Evolutionary conservation across 2,329 filamentous ascomycete genomes (phyloP), one percentile per base, ranked within the genome.

Genomic region (Calonectria multiphialidica): DNA sequence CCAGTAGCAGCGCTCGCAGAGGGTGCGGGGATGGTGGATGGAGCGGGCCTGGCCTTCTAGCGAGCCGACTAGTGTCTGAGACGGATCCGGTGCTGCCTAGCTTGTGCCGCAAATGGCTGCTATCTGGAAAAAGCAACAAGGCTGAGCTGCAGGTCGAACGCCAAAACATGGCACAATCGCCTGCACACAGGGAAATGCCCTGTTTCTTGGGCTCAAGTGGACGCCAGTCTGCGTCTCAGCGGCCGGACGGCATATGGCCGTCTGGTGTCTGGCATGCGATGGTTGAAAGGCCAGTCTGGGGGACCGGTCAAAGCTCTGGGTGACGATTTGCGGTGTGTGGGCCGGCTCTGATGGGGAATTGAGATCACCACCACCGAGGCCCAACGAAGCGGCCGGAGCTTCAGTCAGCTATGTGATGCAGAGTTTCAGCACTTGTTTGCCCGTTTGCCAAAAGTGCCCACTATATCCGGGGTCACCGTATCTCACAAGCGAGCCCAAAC

Each of bases 91-190:
- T 64, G 63, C 76, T 66, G 73, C 74, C 75, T 76, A 64, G 57
- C 74, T 68, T 68, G 75, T 70, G 72, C 70, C 76, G 72, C 70
- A 76, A 70, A 79, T 75, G 70, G 64, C 71, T 73, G 70, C 70
- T 76, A 59, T 77, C 69, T 76, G 47, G 25, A 73, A 79, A 78
- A 79, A 79, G 76, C 75, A 78, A 73, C 72, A 79, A 73, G 68
- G 66, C 62, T 68, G 63, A 66, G 42, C 68, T 50, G 25, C 57
- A 65, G 62, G 69, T 75, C 75, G 78, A 78, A 66, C 74, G 74
- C 59, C 64, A n/a, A 21, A 53, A 13, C 70, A 63, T 68, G 44
- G 65, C 50, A 45, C 67, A 63, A 77, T 73, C 66, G 71, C 53
- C 50, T 55, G 63, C 57, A 68, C 77, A 68, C 77, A 75, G 73